These are phyloP conservation scores for Gymnopilus junonius DNA, from an alignment of 768 basidiomycete genomes.

Conservation along the genomic window DNA sequence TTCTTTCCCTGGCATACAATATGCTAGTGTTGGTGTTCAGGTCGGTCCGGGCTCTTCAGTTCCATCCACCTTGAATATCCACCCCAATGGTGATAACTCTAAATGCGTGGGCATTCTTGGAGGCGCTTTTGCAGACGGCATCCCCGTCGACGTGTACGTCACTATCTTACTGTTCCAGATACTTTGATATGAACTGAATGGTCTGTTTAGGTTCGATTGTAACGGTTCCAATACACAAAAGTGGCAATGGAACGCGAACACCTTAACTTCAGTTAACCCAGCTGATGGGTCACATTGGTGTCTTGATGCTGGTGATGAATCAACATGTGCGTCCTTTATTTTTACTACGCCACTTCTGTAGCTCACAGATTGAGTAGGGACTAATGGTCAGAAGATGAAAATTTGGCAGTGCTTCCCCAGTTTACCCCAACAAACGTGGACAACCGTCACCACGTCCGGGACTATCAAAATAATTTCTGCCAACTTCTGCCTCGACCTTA, in stretches of 20 bases:
- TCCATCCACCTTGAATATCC: background rate
- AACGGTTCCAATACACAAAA: conserved; percentile 4
- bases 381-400: conserved; percentile 12
- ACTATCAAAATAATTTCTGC: conserved; percentile 2
- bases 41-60: background rate
- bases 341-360: background rate
- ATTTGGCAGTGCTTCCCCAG: conserved; percentile 12
- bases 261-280: conserved; percentile 6
- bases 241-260: conserved; percentile 7
- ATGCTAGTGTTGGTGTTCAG: background rate
- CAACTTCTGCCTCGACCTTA: conserved; percentile 6
- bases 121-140: conserved; percentile 3
- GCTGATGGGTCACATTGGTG: conserved; percentile 10
- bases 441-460: background rate
- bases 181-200: background rate
- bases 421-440: conserved; percentile 11
- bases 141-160: conserved; percentile 2
- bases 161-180: background rate
- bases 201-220: conserved; percentile 4
- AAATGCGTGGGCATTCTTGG: conserved; percentile 5
- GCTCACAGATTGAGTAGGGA: background rate
- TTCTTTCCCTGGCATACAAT: background rate
- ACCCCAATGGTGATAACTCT: conserved; percentile 2
- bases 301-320: conserved; percentile 6
- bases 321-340: background rate